phyloP scores from a whole-genome alignment of 1,284 basidiomycete genomes.

The Trichosporon ovoides region DNA sequence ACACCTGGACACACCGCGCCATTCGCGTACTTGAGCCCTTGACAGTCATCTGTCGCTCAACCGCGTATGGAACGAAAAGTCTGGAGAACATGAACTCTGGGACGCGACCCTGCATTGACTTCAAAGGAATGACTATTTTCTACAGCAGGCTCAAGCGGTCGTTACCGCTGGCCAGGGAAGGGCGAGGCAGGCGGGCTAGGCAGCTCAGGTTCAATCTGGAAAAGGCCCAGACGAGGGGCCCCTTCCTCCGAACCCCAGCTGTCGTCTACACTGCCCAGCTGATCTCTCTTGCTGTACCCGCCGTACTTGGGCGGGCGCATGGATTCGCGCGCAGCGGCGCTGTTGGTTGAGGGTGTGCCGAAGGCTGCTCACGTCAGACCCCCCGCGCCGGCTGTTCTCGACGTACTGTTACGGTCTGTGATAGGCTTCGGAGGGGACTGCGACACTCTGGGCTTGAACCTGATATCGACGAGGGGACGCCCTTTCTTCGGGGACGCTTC shows the following conservation, averaged over 20 bases:
- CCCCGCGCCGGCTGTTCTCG: not conserved
- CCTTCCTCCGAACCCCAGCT: constrained; percentile 28
- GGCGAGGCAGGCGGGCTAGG: not conserved
- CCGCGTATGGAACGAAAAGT: no score
- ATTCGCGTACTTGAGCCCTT: no score
- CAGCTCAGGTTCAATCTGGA: constrained; percentile 21
- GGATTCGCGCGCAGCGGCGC: constrained; percentile 12
- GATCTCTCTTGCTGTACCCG: constrained; percentile 34
- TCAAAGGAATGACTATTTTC: not conserved
- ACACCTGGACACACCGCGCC: no score
- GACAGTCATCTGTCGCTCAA: no score
- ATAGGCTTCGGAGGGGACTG: not conserved
- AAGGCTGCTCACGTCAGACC: not conserved
- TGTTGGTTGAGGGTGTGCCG: not conserved
- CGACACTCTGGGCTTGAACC: no score
- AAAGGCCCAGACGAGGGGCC: constrained; percentile 26
- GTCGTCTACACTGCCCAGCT: constrained; percentile 35
- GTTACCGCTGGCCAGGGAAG: not conserved
- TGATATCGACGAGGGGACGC: no score
- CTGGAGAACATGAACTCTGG: not conserved
- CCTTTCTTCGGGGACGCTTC: no score
- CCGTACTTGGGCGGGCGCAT: constrained; percentile 30
- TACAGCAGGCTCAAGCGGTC: not conserved
- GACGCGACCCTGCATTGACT: not conserved
- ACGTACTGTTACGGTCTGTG: not conserved